Evolutionary conservation across 495 filamentous ascomycete genomes (phyloP).

Genomic region (Aspergillus asperescens): DNA sequence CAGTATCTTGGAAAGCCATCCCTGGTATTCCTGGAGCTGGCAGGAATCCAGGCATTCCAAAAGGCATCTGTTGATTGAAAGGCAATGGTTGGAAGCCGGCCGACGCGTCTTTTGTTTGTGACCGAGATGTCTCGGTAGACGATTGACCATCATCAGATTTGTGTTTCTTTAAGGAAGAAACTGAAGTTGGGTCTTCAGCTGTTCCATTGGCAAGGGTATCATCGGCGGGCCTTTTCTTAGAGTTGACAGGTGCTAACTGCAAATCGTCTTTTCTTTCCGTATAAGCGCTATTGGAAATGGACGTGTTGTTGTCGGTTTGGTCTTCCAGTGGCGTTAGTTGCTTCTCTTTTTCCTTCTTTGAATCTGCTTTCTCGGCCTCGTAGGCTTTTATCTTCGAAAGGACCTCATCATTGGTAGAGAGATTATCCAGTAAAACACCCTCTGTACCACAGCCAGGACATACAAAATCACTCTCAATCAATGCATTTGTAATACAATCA

Average conservation of each 20-base stretch:
- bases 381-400: constrained; percentile 72
- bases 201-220: constrained; percentile 48
- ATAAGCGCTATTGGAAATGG: constrained; percentile 6
- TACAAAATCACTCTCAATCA: constrained; percentile 95
- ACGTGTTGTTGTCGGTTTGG: constrained; percentile 30
- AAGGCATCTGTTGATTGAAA: constrained; percentile 35
- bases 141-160: constrained; percentile 25
- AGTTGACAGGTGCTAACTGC: constrained; percentile 28
- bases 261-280: constrained; percentile 19
- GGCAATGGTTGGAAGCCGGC: constrained; percentile 18
- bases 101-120: constrained; percentile 15
- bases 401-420: constrained; percentile 72
- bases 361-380: constrained; percentile 62
- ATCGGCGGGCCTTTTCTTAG: constrained; percentile 79
- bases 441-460: constrained; percentile 88
- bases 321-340: constrained; percentile 28
- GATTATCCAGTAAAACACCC: constrained; percentile 87
- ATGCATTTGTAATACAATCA: constrained; percentile 95
- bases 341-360: constrained; percentile 59
- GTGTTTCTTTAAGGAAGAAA: constrained; percentile 30
- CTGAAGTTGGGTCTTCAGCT: constrained; percentile 18
- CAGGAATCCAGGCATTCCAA: constrained; percentile 28
- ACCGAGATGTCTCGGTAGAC: constrained; percentile 1
- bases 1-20: constrained; percentile 41
- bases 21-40: constrained; percentile 32